A percentile compares a stretch with the other conserved stretches of the same genome.
phyloP scores from a whole-genome alignment of 495 filamentous ascomycete species.

The Evernia prunastri region DNA sequence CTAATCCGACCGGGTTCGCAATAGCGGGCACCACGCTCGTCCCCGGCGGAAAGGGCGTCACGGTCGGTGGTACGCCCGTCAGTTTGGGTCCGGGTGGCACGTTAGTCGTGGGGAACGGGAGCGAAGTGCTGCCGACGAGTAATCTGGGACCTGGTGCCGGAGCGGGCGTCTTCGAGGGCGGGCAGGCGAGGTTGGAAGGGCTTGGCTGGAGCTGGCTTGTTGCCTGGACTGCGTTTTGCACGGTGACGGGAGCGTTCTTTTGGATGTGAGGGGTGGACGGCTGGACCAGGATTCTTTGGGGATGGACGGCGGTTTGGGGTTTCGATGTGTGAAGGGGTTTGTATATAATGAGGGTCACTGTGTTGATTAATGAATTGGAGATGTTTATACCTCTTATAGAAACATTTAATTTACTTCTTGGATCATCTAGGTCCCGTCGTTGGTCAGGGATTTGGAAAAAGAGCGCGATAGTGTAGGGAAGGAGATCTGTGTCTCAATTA shows the following conservation, averaged over 20 bases:
- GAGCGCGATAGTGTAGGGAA: no score
- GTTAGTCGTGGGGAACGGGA: constrained; percentile 13
- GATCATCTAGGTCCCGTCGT: no score
- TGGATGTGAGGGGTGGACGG: not conserved
- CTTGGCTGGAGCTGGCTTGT: not conserved
- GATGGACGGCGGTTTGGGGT: no score
- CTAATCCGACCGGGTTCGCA: constrained; percentile 9
- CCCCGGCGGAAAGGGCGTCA: constrained; percentile 8
- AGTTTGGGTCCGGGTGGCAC: not conserved
- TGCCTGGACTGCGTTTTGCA: not conserved
- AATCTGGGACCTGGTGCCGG: not conserved
- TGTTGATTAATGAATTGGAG: no score
- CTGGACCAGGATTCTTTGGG: not conserved
- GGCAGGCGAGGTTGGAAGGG: not conserved
- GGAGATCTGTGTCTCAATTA: no score
- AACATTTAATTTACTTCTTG: no score
- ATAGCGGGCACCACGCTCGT: constrained; percentile 14
- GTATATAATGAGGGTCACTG: no score
- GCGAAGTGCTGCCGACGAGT: not conserved
- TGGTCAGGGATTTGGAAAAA: no score
- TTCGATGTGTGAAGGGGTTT: no score
- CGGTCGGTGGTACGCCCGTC: constrained; percentile 15
- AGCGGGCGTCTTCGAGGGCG: not conserved
- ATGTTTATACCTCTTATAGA: no score
- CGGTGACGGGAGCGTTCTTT: not conserved